Evolutionary conservation across 129 eudicot genomes (phyloP), one percentile per base, ranked within the genome.

Genomic region (Flaveria brownii): DNA sequence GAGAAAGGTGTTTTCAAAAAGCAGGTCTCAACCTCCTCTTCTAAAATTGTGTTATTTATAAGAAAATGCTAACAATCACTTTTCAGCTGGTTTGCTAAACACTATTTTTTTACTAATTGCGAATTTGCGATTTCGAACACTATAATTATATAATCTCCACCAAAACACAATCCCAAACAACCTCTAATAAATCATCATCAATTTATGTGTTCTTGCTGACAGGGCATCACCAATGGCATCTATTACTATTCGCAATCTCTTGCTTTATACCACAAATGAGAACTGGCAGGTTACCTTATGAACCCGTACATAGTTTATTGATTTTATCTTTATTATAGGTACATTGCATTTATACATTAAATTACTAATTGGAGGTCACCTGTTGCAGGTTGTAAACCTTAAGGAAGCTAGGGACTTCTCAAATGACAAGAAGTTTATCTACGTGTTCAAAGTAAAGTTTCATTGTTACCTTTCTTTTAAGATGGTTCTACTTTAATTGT

Each of bases 171-270:
- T 30, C 68, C 1, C 18, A 63, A 63, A 63, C 42, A 30, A 13
- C 46, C 69, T 30, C 46, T 63, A 33, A 63, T 25, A 28, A 30
- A 28, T 33, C 46, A 57, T 57, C 13, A 26, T 61, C 42, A 30
- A 15, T 43, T 36, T 50, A 43, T 25, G 9, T 74, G 71, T 80
- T 68, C 5, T 63, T 71, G 46, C 74, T 54, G 14, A 73, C 87
- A 94, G 99, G 99, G 97, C 97, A 77, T 83, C 96, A 51, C 98
- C 98, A 3, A 91, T 94, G 97, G 99, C 97, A 60, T 94, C 99
- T 73, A 83, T 94, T 74, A 94, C 99, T 74, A 91, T 94, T 59
- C 92, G 96, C 77, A 91, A 90, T 77, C 97, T 94, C 75, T 78
- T 78, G 65, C 97, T 94, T 41, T 89, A 85, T 84, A 94, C 99